A percentile compares a stretch with the other conserved stretches of the same genome.
Evolutionary conservation across 148 eudicot species (phyloP).

Genomic region (Chenopodium album): DNA sequence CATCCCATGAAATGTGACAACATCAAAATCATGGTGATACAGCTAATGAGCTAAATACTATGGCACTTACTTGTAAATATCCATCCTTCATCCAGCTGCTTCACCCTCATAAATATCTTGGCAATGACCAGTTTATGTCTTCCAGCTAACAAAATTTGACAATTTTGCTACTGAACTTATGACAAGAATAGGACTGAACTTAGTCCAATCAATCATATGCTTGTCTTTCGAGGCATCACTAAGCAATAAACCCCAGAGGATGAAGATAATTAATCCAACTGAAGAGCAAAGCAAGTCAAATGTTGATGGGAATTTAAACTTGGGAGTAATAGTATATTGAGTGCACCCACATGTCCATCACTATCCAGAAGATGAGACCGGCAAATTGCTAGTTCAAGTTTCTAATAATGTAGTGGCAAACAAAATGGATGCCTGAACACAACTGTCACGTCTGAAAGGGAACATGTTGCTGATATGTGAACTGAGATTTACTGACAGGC

Average conservation of each 20-base stretch:
- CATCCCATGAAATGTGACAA: constrained; percentile 14
- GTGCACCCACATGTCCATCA: neutral
- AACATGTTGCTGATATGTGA: neutral
- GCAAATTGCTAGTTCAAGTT: neutral
- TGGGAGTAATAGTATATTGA: neutral
- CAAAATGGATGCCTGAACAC: neutral
- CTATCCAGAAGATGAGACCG: constrained; percentile 3
- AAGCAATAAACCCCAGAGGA: constrained; percentile 4
- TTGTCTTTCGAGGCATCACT: constrained; percentile 7
- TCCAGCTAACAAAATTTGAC: constrained; percentile 11
- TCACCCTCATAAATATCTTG: constrained; percentile 23
- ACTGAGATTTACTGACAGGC: neutral
- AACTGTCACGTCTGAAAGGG: neutral
- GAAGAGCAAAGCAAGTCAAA: neutral
- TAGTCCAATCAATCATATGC: neutral
- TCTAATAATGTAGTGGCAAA: neutral
- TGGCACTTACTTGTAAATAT: constrained; percentile 32
- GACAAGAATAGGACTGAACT: neutral
- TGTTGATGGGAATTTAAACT: neutral
- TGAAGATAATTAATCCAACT: neutral
- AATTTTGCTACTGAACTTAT: constrained; percentile 24
- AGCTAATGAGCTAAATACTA: neutral
- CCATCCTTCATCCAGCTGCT: constrained; percentile 29
- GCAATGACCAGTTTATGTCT: constrained; percentile 19
- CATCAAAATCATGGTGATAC: constrained; percentile 12